A percentile compares a stretch with the other conserved stretches of the same genome.
Conservation (phyloP, 169 alveolate genomes). For the Eimeria zaria region DNA sequence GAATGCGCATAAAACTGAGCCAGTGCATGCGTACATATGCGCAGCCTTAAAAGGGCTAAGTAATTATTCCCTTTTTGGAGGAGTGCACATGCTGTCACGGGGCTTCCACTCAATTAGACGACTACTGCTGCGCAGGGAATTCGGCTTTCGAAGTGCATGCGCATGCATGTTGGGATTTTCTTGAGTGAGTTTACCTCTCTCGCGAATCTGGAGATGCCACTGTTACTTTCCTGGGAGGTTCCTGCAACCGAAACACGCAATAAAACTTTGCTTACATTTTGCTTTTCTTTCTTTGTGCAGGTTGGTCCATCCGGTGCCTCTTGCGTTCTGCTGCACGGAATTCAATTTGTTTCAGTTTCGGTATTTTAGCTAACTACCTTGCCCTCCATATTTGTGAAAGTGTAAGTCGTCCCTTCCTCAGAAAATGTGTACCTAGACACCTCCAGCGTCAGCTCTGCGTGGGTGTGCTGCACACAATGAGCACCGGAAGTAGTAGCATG, state of each 20-base stretch:
- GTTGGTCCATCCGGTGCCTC: neutral
- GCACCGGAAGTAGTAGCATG: neutral
- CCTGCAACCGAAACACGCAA: neutral
- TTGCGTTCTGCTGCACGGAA: neutral
- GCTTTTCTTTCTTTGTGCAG: neutral
- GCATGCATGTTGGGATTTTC: neutral
- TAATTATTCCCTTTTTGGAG: neutral
- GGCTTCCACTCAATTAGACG: neutral
- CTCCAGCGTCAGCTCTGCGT: constrained; percentile 42
- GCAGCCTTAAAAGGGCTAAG: neutral
- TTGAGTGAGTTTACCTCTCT: neutral
- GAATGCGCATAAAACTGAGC: neutral
- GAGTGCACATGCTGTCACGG: neutral
- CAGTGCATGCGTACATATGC: neutral
- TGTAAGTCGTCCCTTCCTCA: constrained; percentile 8
- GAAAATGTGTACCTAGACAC: constrained; percentile 43
- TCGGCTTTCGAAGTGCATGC: neutral
- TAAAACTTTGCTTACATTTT: neutral
- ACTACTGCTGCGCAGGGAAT: neutral
- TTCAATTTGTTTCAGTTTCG: neutral
- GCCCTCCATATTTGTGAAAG: constrained; percentile 17
- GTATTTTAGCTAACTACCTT: neutral
- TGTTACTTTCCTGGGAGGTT: neutral
- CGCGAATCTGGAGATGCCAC: constrained; percentile 32
- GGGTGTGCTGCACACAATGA: constrained; percentile 41